Base-by-base conservation (phyloP, 2,329 filamentous ascomycete species). In the Hypoxylon sp. region DNA sequence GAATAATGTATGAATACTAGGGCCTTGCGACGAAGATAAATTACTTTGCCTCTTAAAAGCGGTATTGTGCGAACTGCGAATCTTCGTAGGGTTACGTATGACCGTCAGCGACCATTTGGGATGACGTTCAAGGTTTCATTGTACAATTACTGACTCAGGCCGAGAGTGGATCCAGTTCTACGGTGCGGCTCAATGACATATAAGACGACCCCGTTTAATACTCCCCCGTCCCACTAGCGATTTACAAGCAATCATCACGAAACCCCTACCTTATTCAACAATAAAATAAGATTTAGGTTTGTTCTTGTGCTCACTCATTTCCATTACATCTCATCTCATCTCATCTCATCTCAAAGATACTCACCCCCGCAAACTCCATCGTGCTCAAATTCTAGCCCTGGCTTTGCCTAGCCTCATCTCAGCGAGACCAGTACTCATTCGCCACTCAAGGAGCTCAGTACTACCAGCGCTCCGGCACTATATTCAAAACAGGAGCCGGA, bases 1-100 rank as follows among this genome's bases (percentile, higher is more conserved):
- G 44, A 40, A 64, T 68, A 66, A 62, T 71, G 69, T 71, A 71
- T 70, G 58, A 70, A 67, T 71, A 69, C 30, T 65, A 42, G 54
- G 58, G 49, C 56, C 61, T 64, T 60, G 55, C 51, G 38, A 70
- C 66, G 62, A 65, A 64, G 45, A 63, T 61, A 68, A 32, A 49
- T 58, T 50, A 59, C 26, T 49, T 18, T 51, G 28, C 48, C 28
- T 60, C 20, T 42, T 58, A 45, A 56, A 38, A 4, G 24, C 8
- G 24, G n/a, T 30, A 28, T 24, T 42, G 7, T 24, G 18, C 2
- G 18, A 51, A 9, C 8, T 38, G 30, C 5, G 18, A 36, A 24
- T 51, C 24, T 22, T 4, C 38, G n/a, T 32, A 38, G 16, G 22
- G 16, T 9, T 18, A 20, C 38, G 30, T 11, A 12, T 46, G 30